phyloP scores from a whole-genome alignment of 345 rosid genomes.

The Euphorbia peplus region DNA sequence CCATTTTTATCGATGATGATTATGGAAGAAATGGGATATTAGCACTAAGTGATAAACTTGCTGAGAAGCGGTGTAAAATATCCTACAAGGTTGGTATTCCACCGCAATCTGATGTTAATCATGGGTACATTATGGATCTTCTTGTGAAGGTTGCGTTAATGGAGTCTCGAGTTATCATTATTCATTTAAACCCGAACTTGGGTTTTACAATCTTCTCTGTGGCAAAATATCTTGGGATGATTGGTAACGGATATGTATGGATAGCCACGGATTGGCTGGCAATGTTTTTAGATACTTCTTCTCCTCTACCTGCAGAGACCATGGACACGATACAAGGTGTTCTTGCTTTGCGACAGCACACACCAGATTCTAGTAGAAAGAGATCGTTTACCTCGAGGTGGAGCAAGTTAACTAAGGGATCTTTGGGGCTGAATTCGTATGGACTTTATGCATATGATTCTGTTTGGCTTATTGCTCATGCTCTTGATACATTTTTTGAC shows the following conservation, averaged over 20 bases:
- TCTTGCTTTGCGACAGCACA: slow-evolving; percentile 73
- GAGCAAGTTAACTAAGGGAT: slow-evolving; percentile 49
- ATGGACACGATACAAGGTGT: slow-evolving; percentile 78
- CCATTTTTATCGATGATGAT: slow-evolving; percentile 79
- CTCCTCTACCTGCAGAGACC: slow-evolving; percentile 54
- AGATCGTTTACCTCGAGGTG: slow-evolving; percentile 59
- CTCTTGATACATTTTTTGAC: slow-evolving; percentile 63
- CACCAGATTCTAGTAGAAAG: slow-evolving; percentile 61
- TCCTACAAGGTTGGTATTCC: slow-evolving; percentile 64
- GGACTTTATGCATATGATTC: slow-evolving; percentile 90
- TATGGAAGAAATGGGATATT: slow-evolving; percentile 78
- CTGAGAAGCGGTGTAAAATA: slow-evolving; percentile 60
- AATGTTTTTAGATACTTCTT: slow-evolving; percentile 50
- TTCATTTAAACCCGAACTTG: slow-evolving; percentile 51
- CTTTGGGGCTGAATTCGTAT: slow-evolving; percentile 63
- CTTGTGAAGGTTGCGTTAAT: slow-evolving; percentile 73
- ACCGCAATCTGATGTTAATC: slow-evolving; percentile 36
- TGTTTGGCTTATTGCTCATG: slow-evolving; percentile 79
- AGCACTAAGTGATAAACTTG: slow-evolving; percentile 73
- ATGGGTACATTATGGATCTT: slow-evolving; percentile 51
- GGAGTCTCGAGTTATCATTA: slow-evolving; percentile 75
- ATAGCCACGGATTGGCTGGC: slow-evolving; percentile 93
- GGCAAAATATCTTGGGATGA: slow-evolving; percentile 79
- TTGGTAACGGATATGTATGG: slow-evolving; percentile 94
- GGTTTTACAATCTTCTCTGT: slow-evolving; percentile 60